Conservation (phyloP, 179 eudicot species). For the Beta lomatogona region DNA sequence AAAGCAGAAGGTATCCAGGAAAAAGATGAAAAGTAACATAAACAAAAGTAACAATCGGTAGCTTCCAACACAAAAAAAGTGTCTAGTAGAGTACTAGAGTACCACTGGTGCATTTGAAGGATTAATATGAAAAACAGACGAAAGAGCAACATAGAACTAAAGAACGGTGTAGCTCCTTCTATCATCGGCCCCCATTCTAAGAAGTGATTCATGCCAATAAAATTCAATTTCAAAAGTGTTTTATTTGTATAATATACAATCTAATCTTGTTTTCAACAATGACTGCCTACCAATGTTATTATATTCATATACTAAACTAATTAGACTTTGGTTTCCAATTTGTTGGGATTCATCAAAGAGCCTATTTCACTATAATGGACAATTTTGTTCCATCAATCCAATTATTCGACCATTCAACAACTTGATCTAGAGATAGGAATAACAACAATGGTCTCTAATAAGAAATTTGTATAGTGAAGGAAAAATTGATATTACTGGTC, state of each 20-base stretch:
- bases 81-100: slow-evolving; percentile 1
- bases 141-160: not conserved
- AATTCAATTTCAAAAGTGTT: not conserved
- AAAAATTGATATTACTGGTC: too few species aligned
- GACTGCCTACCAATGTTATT: not conserved
- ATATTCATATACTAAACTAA: not conserved
- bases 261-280: not conserved
- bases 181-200: slow-evolving; percentile 6
- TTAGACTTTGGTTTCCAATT: too few species aligned
- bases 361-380: too few species aligned
- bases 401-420: too few species aligned
- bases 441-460: too few species aligned
- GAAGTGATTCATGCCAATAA: not conserved
- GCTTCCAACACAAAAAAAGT: slow-evolving; percentile 13
- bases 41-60: slow-evolving; percentile 8
- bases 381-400: too few species aligned
- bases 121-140: not conserved
- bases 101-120: not conserved
- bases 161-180: slow-evolving; percentile 14
- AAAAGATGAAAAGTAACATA: not conserved
- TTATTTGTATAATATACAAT: not conserved
- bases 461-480: too few species aligned
- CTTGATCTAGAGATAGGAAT: too few species aligned
- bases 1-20: slow-evolving; percentile 15
- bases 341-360: too few species aligned